Conservation (phyloP, 2,329 filamentous ascomycete species). For the Aspergillus sclerotialis region DNA sequence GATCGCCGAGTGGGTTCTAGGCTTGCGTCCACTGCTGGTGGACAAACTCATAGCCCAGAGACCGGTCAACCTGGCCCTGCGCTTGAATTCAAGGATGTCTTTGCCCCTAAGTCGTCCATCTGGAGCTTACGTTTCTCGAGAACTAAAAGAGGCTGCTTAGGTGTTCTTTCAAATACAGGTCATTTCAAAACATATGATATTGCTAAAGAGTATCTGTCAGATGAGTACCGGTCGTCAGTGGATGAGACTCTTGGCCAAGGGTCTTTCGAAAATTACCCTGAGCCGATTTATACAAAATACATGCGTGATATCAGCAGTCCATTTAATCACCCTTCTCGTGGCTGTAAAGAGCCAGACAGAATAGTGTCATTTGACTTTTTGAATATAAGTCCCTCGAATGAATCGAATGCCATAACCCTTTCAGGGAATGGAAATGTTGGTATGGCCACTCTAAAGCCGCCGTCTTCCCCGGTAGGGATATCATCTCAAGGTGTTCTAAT, state of each 20-base stretch:
- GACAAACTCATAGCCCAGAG: conserved; percentile 21
- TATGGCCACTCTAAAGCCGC: conserved; percentile 41
- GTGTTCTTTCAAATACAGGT: conserved; percentile 52
- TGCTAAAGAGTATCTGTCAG: conserved; percentile 42
- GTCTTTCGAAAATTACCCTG: conserved; percentile 34
- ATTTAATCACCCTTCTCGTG: conserved; percentile 38
- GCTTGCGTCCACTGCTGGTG: conserved; percentile 29
- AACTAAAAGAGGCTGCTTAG: conserved; percentile 51
- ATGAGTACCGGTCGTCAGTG: conserved; percentile 31
- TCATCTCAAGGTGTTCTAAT: conserved; percentile 31
- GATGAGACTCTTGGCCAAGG: conserved; percentile 34
- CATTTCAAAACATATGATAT: conserved; percentile 53
- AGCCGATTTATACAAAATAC: conserved; percentile 39
- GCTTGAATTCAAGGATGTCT: conserved; percentile 51
- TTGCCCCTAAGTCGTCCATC: conserved; percentile 47
- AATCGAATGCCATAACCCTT: conserved; percentile 48
- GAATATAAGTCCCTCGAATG: conserved; percentile 38
- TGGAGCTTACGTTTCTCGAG: conserved; percentile 59
- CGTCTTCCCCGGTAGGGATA: conserved; percentile 30
- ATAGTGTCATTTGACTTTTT: conserved; percentile 58
- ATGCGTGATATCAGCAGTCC: conserved; percentile 40
- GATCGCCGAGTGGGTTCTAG: conserved; percentile 47
- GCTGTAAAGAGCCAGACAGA: conserved; percentile 39
- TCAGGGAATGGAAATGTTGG: conserved; percentile 46
- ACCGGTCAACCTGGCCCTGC: conserved; percentile 41